Percentiles rank a stretch among this genome's conserved stretches.
phyloP scores from a whole-genome alignment of 805 yeast species.

The Metschnikowia orientalis region DNA sequence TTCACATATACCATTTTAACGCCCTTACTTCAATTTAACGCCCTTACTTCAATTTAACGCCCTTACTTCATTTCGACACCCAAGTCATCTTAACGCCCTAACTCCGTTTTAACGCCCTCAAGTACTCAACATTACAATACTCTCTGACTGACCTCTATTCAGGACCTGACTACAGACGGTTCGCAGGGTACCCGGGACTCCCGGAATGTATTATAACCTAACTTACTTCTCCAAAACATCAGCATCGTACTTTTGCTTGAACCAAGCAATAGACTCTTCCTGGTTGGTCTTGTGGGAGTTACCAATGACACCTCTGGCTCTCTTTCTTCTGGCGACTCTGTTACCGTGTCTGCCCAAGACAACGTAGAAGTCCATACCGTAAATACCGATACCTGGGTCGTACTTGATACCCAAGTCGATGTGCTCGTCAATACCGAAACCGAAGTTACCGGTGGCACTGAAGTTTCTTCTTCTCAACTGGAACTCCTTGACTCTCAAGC shows the following conservation, averaged over 20 bases:
- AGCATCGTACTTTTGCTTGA: slow-evolving; percentile 99
- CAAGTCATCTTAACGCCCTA: too few relatives aligned
- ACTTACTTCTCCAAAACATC: slow-evolving; percentile 81
- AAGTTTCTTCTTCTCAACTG: slow-evolving; percentile 93
- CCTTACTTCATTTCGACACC: too few relatives aligned
- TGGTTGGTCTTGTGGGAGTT: slow-evolving; percentile 85
- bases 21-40: too few relatives aligned
- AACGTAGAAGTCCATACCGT: slow-evolving; percentile 99
- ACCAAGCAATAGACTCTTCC: slow-evolving; percentile 96
- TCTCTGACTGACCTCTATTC: not conserved
- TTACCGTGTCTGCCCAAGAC: slow-evolving; percentile 99
- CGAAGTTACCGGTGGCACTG: slow-evolving; percentile 99
- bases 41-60: too few relatives aligned
- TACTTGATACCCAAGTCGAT: slow-evolving; percentile 99
- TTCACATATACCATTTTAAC: too few relatives aligned
- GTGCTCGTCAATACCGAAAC: slow-evolving; percentile 99
- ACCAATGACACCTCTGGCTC: slow-evolving; percentile 84
- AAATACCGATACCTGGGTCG: slow-evolving; percentile 98
- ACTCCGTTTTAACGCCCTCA: not conserved
- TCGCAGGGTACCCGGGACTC: too few relatives aligned
- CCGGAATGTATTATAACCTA: too few relatives aligned
- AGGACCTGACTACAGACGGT: not conserved
- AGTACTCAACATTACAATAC: not conserved
- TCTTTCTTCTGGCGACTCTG: slow-evolving; percentile 98
- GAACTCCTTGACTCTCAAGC: slow-evolving; percentile 99